Percentiles rank a stretch among this genome's conserved stretches.
Evolutionary conservation across 2,329 filamentous ascomycete species (phyloP).

Genomic region (Aspergillus pseudoviridinutans): DNA sequence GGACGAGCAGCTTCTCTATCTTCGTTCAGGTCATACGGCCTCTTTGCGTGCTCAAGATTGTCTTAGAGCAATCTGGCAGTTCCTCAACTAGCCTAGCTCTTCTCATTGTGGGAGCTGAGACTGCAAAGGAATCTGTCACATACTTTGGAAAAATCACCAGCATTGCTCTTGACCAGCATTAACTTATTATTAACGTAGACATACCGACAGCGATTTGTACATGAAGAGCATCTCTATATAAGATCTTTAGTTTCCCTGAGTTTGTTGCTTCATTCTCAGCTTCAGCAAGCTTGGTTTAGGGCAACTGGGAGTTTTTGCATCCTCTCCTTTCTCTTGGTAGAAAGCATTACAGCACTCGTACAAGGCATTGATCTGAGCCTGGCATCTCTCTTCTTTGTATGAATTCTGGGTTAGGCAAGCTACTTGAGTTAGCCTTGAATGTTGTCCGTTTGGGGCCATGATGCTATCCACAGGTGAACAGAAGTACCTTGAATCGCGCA

Average conservation of each 20-base stretch:
- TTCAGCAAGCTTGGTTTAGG: slow-evolving; percentile 75
- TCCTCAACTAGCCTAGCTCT: slow-evolving; percentile 66
- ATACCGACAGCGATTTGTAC: background rate
- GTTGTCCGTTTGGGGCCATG: background rate
- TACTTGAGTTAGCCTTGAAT: slow-evolving; percentile 33
- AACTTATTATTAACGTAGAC: slow-evolving; percentile 2
- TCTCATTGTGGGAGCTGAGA: slow-evolving; percentile 53
- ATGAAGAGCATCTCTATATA: background rate
- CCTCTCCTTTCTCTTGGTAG: slow-evolving; percentile 73
- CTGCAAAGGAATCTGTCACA: slow-evolving; percentile 46
- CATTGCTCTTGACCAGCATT: background rate
- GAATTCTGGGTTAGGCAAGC: slow-evolving; percentile 80
- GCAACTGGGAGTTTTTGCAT: slow-evolving; percentile 74
- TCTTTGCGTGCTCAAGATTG: slow-evolving; percentile 96
- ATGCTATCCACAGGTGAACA: background rate
- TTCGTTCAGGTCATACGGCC: slow-evolving; percentile 84
- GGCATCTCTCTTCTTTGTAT: slow-evolving; percentile 82
- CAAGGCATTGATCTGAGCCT: slow-evolving; percentile 71
- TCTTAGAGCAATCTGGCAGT: slow-evolving; percentile 76
- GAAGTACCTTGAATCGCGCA: slow-evolving; percentile 82
- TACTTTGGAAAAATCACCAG: background rate
- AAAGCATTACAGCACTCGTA: slow-evolving; percentile 93
- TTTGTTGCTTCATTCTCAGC: slow-evolving; percentile 79
- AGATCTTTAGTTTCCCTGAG: slow-evolving; percentile 33
- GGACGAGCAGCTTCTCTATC: slow-evolving; percentile 76